Evolutionary conservation across 192 early-diverging fungal genomes (phyloP).

Genomic region (Backusella tarrabulga): DNA sequence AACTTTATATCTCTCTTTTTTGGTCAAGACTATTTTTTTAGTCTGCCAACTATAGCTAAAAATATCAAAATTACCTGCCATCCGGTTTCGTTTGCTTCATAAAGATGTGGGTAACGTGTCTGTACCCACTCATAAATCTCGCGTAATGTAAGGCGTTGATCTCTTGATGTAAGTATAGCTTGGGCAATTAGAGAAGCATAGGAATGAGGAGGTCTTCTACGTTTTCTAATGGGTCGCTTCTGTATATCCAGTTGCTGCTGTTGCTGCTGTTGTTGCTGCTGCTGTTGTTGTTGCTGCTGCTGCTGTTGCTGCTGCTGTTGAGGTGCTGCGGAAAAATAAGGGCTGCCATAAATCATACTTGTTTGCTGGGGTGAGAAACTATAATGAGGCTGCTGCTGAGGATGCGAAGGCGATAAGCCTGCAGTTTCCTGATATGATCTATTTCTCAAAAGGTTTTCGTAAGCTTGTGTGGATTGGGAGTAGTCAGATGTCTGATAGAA

Average conservation of each 20-base stretch:
- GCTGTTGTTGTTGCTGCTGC: not conserved
- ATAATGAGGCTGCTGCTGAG: conserved; percentile 4
- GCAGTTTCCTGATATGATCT: conserved; percentile 2
- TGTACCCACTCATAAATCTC: conserved; percentile 86
- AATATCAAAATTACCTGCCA: conserved; percentile 67
- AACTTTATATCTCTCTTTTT: too few relatives aligned
- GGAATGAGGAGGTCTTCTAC: conserved; percentile 63
- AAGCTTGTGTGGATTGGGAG: conserved; percentile 7
- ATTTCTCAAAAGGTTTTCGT: not conserved
- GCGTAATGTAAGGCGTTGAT: conserved; percentile 68
- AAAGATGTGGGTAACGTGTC: conserved; percentile 69
- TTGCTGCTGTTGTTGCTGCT: conserved; percentile 5
- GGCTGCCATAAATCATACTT: conserved; percentile 2
- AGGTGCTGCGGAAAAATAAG: not conserved
- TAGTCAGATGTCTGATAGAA: conserved; percentile 11
- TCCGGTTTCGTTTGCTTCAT: conserved; percentile 65
- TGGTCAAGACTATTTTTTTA: not conserved
- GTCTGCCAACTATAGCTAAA: not conserved
- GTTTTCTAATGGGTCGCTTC: conserved; percentile 21
- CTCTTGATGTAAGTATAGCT: conserved; percentile 64
- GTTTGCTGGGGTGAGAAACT: conserved; percentile 5
- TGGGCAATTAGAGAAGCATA: conserved; percentile 83
- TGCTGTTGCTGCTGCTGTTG: not conserved
- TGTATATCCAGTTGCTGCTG: conserved; percentile 11
- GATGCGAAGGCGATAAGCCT: not conserved